Conservation (phyloP, 164 flowering plant species). For the Aristolochia contorta region DNA sequence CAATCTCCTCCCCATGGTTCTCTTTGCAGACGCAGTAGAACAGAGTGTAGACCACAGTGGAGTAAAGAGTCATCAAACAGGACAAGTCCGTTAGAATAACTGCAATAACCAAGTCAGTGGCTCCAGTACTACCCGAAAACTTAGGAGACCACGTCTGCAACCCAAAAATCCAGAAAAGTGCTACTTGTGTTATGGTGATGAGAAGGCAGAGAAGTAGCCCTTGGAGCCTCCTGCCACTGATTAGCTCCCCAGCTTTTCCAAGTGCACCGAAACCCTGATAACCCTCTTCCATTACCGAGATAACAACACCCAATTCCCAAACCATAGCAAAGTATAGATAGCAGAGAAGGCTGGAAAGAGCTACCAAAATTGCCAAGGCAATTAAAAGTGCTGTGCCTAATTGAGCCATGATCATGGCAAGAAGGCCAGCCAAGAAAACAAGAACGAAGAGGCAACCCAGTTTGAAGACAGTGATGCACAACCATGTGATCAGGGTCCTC, state of each 20-base stretch:
- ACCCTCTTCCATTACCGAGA: constrained; percentile 12
- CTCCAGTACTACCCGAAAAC: neutral
- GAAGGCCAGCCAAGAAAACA: neutral
- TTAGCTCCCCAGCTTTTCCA: constrained; percentile 9
- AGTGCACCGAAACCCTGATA: constrained; percentile 10
- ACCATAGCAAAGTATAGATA: constrained; percentile 8
- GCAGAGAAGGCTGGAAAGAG: neutral
- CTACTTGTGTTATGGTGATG: no score
- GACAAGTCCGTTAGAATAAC: neutral
- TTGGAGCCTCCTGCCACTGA: constrained; percentile 15
- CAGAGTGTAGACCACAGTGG: constrained; percentile 6
- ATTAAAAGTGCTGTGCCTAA: neutral
- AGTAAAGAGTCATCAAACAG: constrained; percentile 7
- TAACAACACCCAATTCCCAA: constrained; percentile 12
- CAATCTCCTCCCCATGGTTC: constrained; percentile 15
- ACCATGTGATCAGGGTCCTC: constrained; percentile 14
- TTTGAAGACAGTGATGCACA: constrained; percentile 2
- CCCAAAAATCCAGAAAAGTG: neutral
- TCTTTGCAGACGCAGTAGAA: constrained; percentile 14
- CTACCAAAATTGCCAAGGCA: neutral
- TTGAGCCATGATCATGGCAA: neutral
- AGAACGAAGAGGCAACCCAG: neutral
- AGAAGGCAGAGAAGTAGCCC: constrained; percentile 6
- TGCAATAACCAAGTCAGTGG: neutral
- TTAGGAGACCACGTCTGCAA: neutral